Base-by-base conservation (phyloP, 1,284 basidiomycete species). In the Papiliotrema flavescens region DNA sequence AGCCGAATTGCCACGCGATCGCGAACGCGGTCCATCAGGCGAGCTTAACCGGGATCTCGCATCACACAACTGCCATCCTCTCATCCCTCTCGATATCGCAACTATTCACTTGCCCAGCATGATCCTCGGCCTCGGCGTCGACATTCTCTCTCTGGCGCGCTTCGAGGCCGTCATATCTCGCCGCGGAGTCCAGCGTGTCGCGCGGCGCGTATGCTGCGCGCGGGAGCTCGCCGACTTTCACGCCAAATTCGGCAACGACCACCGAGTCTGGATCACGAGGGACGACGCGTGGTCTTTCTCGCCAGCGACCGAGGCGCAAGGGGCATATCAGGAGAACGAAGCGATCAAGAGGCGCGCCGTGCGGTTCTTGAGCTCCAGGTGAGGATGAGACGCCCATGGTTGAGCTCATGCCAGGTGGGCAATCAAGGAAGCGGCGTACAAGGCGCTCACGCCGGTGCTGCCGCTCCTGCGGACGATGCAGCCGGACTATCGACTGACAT, bases 361-460 rank as follows among this genome's bases (percentile, higher is more conserved):
- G 28, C 39, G 39, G 20, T 17, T 40, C 39, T 40, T 22, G 39
- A 40, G 39, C 39, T n/a, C 20, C 39, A 40, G 39, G 39, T n/a
- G 42, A 9, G 19, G 3, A 3, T 20, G 42, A 23, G 3, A 5
- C 22, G 23, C 8, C n/a, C 28, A 11, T 32, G 28, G 28, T 32
- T 5, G 15, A 40, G 20, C 39, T 40, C 39, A 32, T 32, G 28
- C 36, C 47, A 91, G 89, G 34, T 92, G 88, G 88, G 82, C 85
- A 44, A 80, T 88, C 35, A 96, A 96, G 69, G 92, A 95, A 77
- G 89, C 92, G 0, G 85, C 87, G 0, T 94, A 92, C 79, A 95
- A 96, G 72, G 89, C 92, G 0, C 67, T 92, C 53, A 90, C 26
- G 20, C 51, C 51, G 22, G 45, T 43, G 23, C 36, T 52, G 8